phyloP scores from a whole-genome alignment of 495 filamentous ascomycete genomes.

The Penicillium lagena region DNA sequence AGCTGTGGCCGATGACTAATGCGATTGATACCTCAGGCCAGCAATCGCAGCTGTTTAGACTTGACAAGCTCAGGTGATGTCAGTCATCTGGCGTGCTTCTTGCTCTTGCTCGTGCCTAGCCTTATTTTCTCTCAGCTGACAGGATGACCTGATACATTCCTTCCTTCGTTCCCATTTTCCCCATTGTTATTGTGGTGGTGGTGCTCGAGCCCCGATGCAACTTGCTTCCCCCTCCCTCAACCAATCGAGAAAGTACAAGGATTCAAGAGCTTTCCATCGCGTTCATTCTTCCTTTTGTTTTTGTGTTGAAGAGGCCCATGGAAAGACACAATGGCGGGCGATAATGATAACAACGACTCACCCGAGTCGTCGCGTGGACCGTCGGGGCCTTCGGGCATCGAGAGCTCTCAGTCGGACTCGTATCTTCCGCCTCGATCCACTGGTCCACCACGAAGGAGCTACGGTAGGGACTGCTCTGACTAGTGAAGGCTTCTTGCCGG shows the following conservation, averaged over 20 bases:
- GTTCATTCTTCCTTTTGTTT: not conserved
- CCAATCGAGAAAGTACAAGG: too few relatives aligned
- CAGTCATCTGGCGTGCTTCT: too few relatives aligned
- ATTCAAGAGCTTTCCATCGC: not conserved
- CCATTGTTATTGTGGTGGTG: too few relatives aligned
- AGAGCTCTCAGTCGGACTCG: constrained; percentile 2
- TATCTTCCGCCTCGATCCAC: constrained; percentile 13
- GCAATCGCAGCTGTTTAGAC: too few relatives aligned
- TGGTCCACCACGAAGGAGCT: constrained; percentile 23
- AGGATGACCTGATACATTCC: not conserved
- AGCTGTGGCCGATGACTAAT: too few relatives aligned
- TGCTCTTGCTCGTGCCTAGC: not conserved
- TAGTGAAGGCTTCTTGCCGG: constrained; percentile 9
- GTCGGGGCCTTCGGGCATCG: constrained; percentile 5
- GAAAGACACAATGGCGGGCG: constrained; percentile 9
- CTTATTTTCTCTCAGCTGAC: constrained; percentile 11
- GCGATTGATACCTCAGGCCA: too few relatives aligned
- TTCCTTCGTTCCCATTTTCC: too few relatives aligned
- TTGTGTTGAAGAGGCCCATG: not conserved
- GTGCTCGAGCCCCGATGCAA: too few relatives aligned
- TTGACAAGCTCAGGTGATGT: too few relatives aligned
- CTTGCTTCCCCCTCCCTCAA: too few relatives aligned
- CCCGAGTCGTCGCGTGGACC: constrained; percentile 6
- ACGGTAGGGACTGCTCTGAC: constrained; percentile 18
- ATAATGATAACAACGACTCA: constrained; percentile 10